Evolutionary conservation across 2,329 filamentous ascomycete species (phyloP), one percentile per base, ranked within the genome.

Genomic region (Diatrype stigma): DNA sequence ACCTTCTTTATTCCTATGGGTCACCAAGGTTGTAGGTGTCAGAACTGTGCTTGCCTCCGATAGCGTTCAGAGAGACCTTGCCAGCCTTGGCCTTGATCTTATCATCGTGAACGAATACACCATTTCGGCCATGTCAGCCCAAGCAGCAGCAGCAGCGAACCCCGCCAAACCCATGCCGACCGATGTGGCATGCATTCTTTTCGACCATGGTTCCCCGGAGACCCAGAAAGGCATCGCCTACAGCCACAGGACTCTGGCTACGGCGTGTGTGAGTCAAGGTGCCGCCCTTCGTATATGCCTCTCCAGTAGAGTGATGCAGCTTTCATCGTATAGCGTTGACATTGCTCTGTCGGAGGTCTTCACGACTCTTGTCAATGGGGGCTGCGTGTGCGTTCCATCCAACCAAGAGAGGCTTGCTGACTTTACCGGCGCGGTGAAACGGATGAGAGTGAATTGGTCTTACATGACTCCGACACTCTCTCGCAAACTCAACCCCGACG

Each of bases 191-290:
- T 87, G 84, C 59, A 73, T 84, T 3, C 76, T 88, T 4, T 82
- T 86, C 54, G 80, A 78, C 0, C 79, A 78, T 2, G 79, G 80
- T 0, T 80, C 79, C 0, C 79, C 80, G 1, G 77, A 76, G 46
- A 76, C 74, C 47, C 79, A 81, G 0, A 82, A 82, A 51, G 84
- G 82, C 1, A 79, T 84, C 12, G 79, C 85, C 17, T 80, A 86
- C 53, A 80, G 79, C 7, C 85, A 89, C 58, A 70, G 70, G 0
- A 76, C 81, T 1, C 71, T 86, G 1, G 79, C 79, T 1, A 80
- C 81, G 0, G 73, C 75, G 0, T 76, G 81, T 45, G 60, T 75
- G 3, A 73, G 75, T 0, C 78, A 85, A 58, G 77, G 73, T 0
- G 67, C 73, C 0, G 73, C 75, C 0, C 65, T 85, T 2, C 69